Evolutionary conservation across 2,329 filamentous ascomycete genomes (phyloP), one percentile per base, ranked within the genome.

Genomic region (Aurifilum marmelostoma): DNA sequence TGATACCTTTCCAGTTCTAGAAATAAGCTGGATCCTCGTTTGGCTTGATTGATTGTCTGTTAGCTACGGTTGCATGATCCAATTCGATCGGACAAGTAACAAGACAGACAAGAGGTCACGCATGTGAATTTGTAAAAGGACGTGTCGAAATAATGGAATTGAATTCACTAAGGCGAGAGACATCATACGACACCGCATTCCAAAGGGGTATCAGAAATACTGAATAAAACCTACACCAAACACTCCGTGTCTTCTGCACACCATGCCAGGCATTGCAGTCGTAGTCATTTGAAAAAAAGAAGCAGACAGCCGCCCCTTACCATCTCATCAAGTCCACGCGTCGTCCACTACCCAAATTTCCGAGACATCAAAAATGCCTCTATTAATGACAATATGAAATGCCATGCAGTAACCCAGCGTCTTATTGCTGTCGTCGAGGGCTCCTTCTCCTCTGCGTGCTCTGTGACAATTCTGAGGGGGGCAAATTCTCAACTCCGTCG

Each of bases 381-480:
- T 43, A 2, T 47, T 18, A 4, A 18, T 47, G 4, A 32, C 18
- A 37, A 43, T 32, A n/a, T 34, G 29, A 16, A 3, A 54, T 24
- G 8, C 43, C 37, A 32, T 52, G 50, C 18, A 21, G 43, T 8
- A 34, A 8, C 11, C 58, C 24, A 54, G 27, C 54, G 27, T 47
- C 29, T 70, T 63, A 76, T 37, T 64, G 64, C 29, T 79, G 77
- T 68, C 87, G 75, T 67, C 86, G 77, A 3, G 86, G 85, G 72
- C 86, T 88, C 80, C 88, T 88, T 75, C 86, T 83, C 76, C 83
- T 82, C 67, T 81, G 78, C 37, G 80, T 71, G 64, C 83, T 83
- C 75, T 84, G 79, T 27, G 81, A 79, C 71, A 85, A 81, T n/a
- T 80, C 78, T 63, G 77, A 71, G 9, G 80, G 80, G 50, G 84